phyloP scores from a whole-genome alignment of 306 rosid genomes.

The Cicer chorassanicum region DNA sequence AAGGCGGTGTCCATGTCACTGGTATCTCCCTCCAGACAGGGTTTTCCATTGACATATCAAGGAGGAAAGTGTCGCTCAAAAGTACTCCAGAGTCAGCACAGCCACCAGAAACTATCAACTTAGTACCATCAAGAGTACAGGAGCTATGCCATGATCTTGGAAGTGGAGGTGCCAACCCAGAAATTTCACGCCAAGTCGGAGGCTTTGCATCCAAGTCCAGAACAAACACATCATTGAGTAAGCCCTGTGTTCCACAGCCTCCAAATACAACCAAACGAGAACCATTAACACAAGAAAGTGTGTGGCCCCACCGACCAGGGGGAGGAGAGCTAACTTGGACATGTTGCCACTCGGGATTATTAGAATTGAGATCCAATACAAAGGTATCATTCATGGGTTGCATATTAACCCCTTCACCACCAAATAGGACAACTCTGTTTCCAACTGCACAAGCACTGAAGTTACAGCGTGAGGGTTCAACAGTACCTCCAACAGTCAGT shows the following conservation, averaged over 20 bases:
- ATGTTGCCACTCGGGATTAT: conserved; percentile 95
- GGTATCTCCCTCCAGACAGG: conserved; percentile 99
- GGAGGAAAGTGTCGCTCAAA: conserved; percentile 92
- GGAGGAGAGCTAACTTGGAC: conserved; percentile 99
- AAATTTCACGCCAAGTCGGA: conserved; percentile 97
- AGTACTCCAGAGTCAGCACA: conserved; percentile 99
- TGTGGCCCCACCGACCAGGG: conserved; percentile 99
- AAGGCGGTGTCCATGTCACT: conserved; percentile 97
- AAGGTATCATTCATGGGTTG: conserved; percentile 99
- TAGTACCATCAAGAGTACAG: conserved; percentile 97
- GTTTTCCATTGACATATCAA: conserved; percentile 96
- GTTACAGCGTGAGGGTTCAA: conserved; percentile 97
- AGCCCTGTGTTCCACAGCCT: conserved; percentile 97
- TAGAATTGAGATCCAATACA: conserved; percentile 85
- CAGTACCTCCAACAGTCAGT: conserved; percentile 89
- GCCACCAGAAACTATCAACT: conserved; percentile 98
- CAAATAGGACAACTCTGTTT: conserved; percentile 94
- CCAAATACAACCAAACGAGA: conserved; percentile 96
- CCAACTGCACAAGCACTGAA: conserved; percentile 99
- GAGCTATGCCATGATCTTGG: conserved; percentile 99
- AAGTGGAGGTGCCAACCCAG: conserved; percentile 98
- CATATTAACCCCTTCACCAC: conserved; percentile 99
- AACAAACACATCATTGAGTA: conserved; percentile 97
- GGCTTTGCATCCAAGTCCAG: conserved; percentile 93
- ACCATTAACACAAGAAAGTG: conserved; percentile 95